Percentiles rank a stretch among this genome's conserved stretches.
These are phyloP conservation scores for Atractiella rhizophila DNA, from an alignment of 768 basidiomycete genomes.

Conservation along the genomic window DNA sequence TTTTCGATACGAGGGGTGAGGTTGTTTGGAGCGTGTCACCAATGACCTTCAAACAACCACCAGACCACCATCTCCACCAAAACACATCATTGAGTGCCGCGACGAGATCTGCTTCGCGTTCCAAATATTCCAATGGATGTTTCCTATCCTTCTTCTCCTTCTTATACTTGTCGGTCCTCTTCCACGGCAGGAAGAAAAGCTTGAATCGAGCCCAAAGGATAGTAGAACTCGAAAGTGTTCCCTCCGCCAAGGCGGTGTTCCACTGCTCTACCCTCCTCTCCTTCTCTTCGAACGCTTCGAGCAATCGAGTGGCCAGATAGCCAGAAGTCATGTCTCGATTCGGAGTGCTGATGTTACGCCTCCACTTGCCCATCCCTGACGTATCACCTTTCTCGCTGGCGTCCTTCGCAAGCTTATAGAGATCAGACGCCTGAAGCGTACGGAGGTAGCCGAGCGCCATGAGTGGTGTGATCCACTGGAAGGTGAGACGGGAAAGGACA, in stretches of 20 bases:
- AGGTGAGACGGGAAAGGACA: not conserved
- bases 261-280: too few species aligned
- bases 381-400: not conserved
- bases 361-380: not conserved
- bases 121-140: not conserved
- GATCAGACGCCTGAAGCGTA: not conserved
- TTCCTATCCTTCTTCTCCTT: not conserved
- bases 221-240: too few species aligned
- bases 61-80: constrained; percentile 53
- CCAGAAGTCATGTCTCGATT: too few species aligned
- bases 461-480: constrained; percentile 2
- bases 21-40: constrained; percentile 48
- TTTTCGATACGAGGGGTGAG: constrained; percentile 52
- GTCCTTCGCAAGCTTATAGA: not conserved
- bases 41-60: constrained; percentile 38
- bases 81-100: constrained; percentile 55
- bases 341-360: not conserved
- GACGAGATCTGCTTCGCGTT: constrained; percentile 26
- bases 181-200: too few species aligned
- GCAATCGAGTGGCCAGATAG: too few species aligned
- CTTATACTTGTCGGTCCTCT: too few species aligned
- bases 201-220: too few species aligned
- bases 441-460: constrained; percentile 3
- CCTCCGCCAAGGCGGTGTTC: too few species aligned
- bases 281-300: too few species aligned